Evolutionary conservation across 768 basidiomycete genomes (phyloP), one percentile per base, ranked within the genome.

Genomic region (Amylocystis lapponica): DNA sequence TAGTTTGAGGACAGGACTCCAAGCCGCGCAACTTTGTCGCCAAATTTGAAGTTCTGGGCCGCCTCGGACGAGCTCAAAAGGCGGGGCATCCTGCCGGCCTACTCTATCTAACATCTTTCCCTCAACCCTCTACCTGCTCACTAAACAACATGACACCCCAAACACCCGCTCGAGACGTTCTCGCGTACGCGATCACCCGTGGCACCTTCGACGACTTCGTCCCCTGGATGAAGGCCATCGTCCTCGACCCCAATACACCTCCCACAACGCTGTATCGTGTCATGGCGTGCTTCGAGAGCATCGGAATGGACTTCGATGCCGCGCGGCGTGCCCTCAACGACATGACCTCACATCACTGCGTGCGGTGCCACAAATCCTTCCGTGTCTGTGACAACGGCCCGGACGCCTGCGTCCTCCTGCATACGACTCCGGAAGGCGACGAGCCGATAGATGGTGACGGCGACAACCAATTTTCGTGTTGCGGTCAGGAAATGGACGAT

Each of bases 301-400:
- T 47, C 40, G 41, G 41, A n/a, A 23, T 42, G 36, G 41, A 43
- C 40, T 47, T 47, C 41, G 12, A 7, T 11, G 12, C 35, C 16
- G 36, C 41, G 1, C 20, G 17, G 3, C 4, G 17, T 5, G 36
- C 46, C n/a, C 20, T 43, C 14, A n/a, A 26, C 27, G n/a, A 13
- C 39, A 26, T 22, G 25, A 17, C 23, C 19, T 4, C 35, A 4
- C 35, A 14, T 6, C 43, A 39, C 43, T 49, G 47, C 30, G 38
- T 27, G 19, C 43, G 47, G 11, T 49, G 47, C 43, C 31, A 40
- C 43, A 31, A 23, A n/a, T 20, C 26, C 21, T 49, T 36, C 47
- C n/a, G 34, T 36, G 39, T 30, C 12, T 22, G 21, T 2, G 26
- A 46, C 4, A 38, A 42, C 31, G 20, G 27, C 12, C 31, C 31